phyloP scores from a whole-genome alignment of 2,329 filamentous ascomycete species.

The Epicoccum nigrum region DNA sequence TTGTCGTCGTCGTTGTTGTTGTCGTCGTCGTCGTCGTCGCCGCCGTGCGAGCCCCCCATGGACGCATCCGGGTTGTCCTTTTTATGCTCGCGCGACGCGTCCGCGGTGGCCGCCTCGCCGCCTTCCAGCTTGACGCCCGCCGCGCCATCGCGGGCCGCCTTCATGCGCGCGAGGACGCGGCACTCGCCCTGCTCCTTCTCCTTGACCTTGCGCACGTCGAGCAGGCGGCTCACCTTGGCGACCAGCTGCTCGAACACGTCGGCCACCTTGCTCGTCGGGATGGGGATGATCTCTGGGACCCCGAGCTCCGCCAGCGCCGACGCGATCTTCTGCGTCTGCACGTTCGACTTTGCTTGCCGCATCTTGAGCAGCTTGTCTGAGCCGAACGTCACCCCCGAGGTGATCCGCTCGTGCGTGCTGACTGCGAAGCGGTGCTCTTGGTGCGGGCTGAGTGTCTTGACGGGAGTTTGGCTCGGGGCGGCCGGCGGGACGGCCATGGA shows the following conservation, averaged over 20 bases:
- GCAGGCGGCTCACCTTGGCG: conserved; percentile 68
- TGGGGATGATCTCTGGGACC: conserved; percentile 70
- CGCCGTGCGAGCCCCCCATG: conserved; percentile 40
- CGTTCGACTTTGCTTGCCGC: conserved; percentile 75
- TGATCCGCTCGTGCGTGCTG: conserved; percentile 81
- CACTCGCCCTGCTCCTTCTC: conserved; percentile 78
- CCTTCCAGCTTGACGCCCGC: conserved; percentile 20
- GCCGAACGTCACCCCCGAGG: conserved; percentile 86
- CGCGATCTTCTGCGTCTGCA: conserved; percentile 76
- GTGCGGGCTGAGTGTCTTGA: conserved; percentile 66
- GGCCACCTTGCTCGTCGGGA: conserved; percentile 76
- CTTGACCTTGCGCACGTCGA: conserved; percentile 74
- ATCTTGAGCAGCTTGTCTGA: conserved; percentile 82
- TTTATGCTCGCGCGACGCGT: background rate
- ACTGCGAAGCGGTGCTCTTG: conserved; percentile 85
- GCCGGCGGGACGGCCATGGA: conserved; percentile 36
- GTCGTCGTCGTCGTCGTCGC: conserved; percentile 31
- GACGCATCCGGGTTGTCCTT: conserved; percentile 33
- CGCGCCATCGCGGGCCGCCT: conserved; percentile 30
- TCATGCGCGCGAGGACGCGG: conserved; percentile 47
- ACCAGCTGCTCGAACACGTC: conserved; percentile 74
- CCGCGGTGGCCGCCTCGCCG: background rate
- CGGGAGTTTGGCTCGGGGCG: conserved; percentile 44
- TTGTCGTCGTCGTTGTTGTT: conserved; percentile 31
- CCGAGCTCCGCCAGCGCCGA: conserved; percentile 75